Evolutionary conservation across 176 grass and related monocot species (phyloP).

Genomic region (Oryza officinalis): DNA sequence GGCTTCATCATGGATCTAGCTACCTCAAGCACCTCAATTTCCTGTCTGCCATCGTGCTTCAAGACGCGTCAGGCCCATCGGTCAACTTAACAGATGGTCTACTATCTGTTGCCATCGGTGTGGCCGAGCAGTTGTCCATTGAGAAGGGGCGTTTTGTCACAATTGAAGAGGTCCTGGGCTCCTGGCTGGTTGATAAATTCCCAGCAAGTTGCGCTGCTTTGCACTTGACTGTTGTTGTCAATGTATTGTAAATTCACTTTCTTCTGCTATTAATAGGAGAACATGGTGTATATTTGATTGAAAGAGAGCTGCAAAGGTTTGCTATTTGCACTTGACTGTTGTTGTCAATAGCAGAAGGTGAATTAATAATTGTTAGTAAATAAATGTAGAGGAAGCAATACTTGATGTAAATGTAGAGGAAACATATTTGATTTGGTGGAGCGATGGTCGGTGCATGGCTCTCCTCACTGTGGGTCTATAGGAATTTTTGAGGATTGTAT

Average conservation of each 20-base stretch:
- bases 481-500: too few species aligned
- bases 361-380: too few species aligned
- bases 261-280: neutral
- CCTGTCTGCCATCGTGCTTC: conserved; percentile 61
- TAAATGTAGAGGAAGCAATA: too few species aligned
- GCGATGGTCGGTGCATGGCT: too few species aligned
- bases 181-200: conserved; percentile 39
- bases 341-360: too few species aligned
- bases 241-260: neutral
- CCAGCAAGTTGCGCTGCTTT: neutral
- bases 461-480: too few species aligned
- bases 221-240: neutral
- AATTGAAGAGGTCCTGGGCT: conserved; percentile 68
- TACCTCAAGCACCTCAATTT: conserved; percentile 93
- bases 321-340: too few species aligned
- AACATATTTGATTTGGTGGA: too few species aligned
- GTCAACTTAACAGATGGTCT: conserved; percentile 70
- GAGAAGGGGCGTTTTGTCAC: conserved; percentile 68
- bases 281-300: too few species aligned
- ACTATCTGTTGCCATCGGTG: conserved; percentile 68
- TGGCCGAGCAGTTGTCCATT: conserved; percentile 76
- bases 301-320: too few species aligned
- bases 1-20: conserved; percentile 95
- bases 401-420: too few species aligned
- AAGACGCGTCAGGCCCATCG: conserved; percentile 45